Percentiles rank a stretch among this genome's conserved stretches.
Evolutionary conservation across 257 asterid species (phyloP).

Genomic region (Apocynum venetum): DNA sequence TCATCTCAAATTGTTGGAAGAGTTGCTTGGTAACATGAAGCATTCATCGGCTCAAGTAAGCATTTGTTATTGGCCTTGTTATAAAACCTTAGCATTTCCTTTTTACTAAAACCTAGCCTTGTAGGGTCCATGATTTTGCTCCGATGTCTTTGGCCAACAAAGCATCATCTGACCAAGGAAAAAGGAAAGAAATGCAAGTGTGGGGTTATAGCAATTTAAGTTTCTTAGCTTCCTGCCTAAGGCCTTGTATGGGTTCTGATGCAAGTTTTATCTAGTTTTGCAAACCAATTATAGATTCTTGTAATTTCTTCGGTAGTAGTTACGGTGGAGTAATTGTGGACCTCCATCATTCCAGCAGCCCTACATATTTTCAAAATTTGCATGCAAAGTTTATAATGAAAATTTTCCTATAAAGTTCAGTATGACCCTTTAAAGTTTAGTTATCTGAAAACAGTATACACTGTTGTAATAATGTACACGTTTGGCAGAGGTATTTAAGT

Average conservation of each 20-base stretch:
- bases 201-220: background rate
- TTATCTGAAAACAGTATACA: background rate
- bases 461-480: background rate
- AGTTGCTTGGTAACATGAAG: constrained; percentile 80
- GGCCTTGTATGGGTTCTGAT: background rate
- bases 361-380: background rate
- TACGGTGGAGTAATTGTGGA: background rate
- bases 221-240: background rate
- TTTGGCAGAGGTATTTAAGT: background rate
- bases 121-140: background rate
- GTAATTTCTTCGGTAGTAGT: background rate
- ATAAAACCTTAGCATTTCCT: background rate
- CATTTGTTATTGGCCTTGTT: constrained; percentile 6
- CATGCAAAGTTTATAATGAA: background rate
- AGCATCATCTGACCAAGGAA: background rate
- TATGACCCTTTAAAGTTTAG: background rate
- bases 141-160: background rate
- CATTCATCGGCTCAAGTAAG: constrained; percentile 98
- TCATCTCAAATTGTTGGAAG: constrained; percentile 78
- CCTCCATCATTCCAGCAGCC: background rate
- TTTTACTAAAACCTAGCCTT: background rate
- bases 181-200: background rate
- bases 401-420: background rate
- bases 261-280: background rate
- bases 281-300: background rate